These are phyloP conservation scores for Auriscalpium orientale DNA, from an alignment of 768 basidiomycete genomes.

Conservation along the genomic window DNA sequence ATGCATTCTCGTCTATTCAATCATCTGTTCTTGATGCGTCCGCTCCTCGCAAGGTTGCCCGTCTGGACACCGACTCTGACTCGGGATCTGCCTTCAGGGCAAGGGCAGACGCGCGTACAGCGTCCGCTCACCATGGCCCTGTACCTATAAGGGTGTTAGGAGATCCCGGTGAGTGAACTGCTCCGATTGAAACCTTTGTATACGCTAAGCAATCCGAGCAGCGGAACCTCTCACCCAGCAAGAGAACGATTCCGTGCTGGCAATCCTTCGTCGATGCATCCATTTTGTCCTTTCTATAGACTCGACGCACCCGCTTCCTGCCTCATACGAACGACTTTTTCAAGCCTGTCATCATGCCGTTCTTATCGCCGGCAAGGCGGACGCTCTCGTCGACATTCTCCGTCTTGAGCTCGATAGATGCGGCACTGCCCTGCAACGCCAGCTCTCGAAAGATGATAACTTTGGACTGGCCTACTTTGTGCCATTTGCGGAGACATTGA, in stretches of 20 bases:
- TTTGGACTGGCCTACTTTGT: conserved; percentile 46
- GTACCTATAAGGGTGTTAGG: conserved; percentile 28
- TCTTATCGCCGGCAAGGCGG: conserved; percentile 42
- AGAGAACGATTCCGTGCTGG: conserved; percentile 19
- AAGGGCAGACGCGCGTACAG: conserved; percentile 15
- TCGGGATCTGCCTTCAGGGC: conserved; percentile 56
- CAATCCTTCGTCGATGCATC: conserved; percentile 30
- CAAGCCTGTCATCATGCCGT: conserved; percentile 50
- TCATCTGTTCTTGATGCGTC: conserved; percentile 35
- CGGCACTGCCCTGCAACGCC: conserved; percentile 31
- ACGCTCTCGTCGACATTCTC: conserved; percentile 50
- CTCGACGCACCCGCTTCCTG: conserved; percentile 27
- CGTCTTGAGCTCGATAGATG: conserved; percentile 55
- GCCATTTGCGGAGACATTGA: conserved; percentile 46
- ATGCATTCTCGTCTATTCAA: conserved; percentile 38
- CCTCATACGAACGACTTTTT: conserved; percentile 53
- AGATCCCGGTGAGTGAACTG: conserved; percentile 22
- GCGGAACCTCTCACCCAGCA: conserved; percentile 9
- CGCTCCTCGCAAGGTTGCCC: conserved; percentile 62
- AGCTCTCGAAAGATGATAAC: conserved; percentile 25
- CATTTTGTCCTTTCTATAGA: conserved; percentile 27
- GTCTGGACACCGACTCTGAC: conserved; percentile 60
- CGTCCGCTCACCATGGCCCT: too few relatives aligned
- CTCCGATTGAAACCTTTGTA: neutral
- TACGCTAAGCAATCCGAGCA: neutral